Evolutionary conservation across 2,329 filamentous ascomycete species (phyloP).

Genomic region (Graphilbum fragrans): DNA sequence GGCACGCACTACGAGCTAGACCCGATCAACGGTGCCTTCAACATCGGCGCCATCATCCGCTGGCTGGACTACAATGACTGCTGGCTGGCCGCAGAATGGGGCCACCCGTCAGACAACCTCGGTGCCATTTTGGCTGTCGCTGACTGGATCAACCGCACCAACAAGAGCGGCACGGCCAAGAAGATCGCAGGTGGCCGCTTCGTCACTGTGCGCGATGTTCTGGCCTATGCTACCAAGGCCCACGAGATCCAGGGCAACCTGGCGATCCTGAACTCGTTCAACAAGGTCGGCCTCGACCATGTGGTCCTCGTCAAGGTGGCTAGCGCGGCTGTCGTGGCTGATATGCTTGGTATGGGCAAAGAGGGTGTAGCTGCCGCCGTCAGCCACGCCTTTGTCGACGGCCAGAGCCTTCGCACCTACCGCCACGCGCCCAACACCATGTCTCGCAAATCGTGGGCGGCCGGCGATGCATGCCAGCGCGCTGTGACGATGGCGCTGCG

Average conservation of each 20-base stretch:
- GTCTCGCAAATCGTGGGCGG: conserved; percentile 98
- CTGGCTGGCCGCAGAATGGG: conserved; percentile 90
- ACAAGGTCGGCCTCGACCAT: conserved; percentile 96
- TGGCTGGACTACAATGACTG: conserved; percentile 99
- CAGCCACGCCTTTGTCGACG: conserved; percentile 95
- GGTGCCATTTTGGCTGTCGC: conserved; percentile 93
- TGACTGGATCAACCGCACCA: conserved; percentile 93
- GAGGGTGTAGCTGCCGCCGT: conserved; percentile 90
- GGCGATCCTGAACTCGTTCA: conserved; percentile 95
- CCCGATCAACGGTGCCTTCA: conserved; percentile 92
- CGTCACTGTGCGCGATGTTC: conserved; percentile 77
- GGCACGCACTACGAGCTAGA: conserved; percentile 92
- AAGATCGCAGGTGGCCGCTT: conserved; percentile 70
- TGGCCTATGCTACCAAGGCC: conserved; percentile 98
- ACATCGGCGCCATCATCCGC: conserved; percentile 96
- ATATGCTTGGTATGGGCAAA: conserved; percentile 85
- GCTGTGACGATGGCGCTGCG: conserved; percentile 86
- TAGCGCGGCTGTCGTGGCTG: conserved; percentile 83
- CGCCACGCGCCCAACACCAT: conserved; percentile 97
- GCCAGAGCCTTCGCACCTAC: conserved; percentile 92
- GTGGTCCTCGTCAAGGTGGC: conserved; percentile 97
- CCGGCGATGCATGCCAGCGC: conserved; percentile 92
- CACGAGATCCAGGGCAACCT: conserved; percentile 98
- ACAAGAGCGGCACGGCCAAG: conserved; percentile 30
- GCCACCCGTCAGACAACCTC: conserved; percentile 95